phyloP scores from a whole-genome alignment of 306 rosid genomes.

The Begonia peltatifolia region DNA sequence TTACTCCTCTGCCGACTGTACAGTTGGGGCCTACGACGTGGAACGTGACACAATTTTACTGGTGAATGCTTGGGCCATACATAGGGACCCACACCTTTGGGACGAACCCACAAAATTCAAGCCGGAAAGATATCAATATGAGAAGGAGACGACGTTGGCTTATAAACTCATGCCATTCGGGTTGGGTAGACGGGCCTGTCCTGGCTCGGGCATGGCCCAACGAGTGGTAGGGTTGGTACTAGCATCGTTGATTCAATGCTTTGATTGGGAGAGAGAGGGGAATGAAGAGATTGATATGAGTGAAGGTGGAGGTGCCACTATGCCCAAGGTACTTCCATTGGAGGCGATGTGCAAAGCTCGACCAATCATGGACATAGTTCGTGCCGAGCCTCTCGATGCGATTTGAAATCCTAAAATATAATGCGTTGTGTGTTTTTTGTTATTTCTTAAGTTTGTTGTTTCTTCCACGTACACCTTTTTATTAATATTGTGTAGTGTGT shows the following conservation, averaged over 20 bases:
- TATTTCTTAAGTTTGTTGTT: too few species aligned
- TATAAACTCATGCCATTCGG: conserved; percentile 27
- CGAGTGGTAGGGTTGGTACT: conserved; percentile 8
- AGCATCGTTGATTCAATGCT: conserved; percentile 14
- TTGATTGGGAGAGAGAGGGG: conserved; percentile 15
- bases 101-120: conserved; percentile 5
- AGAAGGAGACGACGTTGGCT: not conserved
- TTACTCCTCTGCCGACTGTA: conserved; percentile 9
- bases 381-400: too few species aligned
- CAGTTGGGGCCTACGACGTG: conserved; percentile 4
- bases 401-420: too few species aligned
- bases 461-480: too few species aligned
- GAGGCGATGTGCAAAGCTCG: conserved; percentile 14
- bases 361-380: too few species aligned
- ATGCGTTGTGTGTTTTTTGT: too few species aligned
- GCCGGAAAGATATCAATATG: conserved; percentile 11
- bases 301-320: conserved; percentile 11
- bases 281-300: conserved; percentile 8
- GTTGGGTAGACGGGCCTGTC: conserved; percentile 26
- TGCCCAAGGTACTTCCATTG: conserved; percentile 12
- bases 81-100: conserved; percentile 12
- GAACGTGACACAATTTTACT: conserved; percentile 10
- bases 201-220: conserved; percentile 20
- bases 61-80: conserved; percentile 14
- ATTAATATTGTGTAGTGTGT: too few species aligned